Evolutionary conservation across 2,329 filamentous ascomycete genomes (phyloP), one percentile per base, ranked within the genome.

Genomic region (Drechmeria coniospora): DNA sequence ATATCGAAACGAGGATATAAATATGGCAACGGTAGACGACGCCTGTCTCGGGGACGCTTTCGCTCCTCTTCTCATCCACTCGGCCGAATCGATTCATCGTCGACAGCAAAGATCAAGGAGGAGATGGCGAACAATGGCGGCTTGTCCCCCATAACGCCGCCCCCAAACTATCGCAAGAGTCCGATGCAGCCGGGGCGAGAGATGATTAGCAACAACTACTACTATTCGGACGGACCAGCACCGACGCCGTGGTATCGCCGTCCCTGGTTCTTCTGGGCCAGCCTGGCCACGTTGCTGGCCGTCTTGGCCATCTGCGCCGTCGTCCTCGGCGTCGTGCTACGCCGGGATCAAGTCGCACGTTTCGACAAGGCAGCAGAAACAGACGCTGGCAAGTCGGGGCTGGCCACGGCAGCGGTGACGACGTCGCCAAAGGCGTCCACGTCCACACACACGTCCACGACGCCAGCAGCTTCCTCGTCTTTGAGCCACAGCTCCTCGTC

Each of bases 321-420:
- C 10, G 31, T 31, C 8, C 27, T 39, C 12, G 35, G 35, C 17
- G 37, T 39, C n/a, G 26, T 37, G n/a, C 33, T 39, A 14, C 36
- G 33, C 21, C 15, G 31, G 9, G 25, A 35, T 11, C 23, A 32
- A 7, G 27, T 10, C 7, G 18, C 18, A 20, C 6, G 6, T 10
- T 7, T 20, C 7, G 10, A 20, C 18, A 20, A 7, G 18, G 10
- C 6, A 10, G 18, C 7, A 10, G 18, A 20, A 10, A 20, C 10
- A 6, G 10, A 7, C 18, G 10, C 18, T 6, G 18, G 18, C 7
- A 20, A 20, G n/a, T n/a, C n/a, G n/a, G n/a, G 10, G 18, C 10
- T 20, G 7, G 10, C 10, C 18, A 20, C 10, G n/a, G n/a, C 18
- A 20, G 10, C 18, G 7, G 18, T 20, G 18, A 20, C 18, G 6